phyloP scores from a whole-genome alignment of 805 yeast genomes.

The Candida qinlingensis region DNA sequence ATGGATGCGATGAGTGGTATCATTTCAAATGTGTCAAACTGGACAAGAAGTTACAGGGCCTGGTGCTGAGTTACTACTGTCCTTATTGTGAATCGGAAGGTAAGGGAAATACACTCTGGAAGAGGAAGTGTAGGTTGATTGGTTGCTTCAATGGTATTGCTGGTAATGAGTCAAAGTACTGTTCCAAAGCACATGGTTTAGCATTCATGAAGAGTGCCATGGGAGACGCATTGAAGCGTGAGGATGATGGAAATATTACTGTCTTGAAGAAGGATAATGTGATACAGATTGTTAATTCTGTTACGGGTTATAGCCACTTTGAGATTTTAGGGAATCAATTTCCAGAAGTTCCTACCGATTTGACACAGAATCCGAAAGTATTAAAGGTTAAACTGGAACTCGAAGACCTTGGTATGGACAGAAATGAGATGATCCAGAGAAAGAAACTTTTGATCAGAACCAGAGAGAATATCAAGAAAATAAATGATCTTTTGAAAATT shows the following conservation, averaged over 20 bases:
- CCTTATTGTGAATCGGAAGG: slow-evolving; percentile 55
- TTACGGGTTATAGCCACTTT: slow-evolving; percentile 12
- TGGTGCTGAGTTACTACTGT: slow-evolving; percentile 66
- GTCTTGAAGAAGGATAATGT: slow-evolving; percentile 8
- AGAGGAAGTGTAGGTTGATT: slow-evolving; percentile 62
- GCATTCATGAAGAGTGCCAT: slow-evolving; percentile 11
- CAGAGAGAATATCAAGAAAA: slow-evolving; percentile 21
- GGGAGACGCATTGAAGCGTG: neutral
- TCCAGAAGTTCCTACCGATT: slow-evolving; percentile 37
- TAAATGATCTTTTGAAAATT: slow-evolving; percentile 22
- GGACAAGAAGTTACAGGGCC: slow-evolving; percentile 40
- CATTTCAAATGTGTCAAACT: slow-evolving; percentile 76
- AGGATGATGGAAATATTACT: neutral
- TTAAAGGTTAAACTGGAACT: slow-evolving; percentile 1
- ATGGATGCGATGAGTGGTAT: slow-evolving; percentile 93
- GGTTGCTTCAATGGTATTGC: slow-evolving; percentile 52
- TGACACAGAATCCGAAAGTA: slow-evolving; percentile 11
- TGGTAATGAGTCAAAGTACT: slow-evolving; percentile 55
- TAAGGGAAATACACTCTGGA: slow-evolving; percentile 57
- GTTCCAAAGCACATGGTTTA: slow-evolving; percentile 67
- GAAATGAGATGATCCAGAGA: slow-evolving; percentile 8
- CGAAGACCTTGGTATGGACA: neutral
- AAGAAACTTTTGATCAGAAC: slow-evolving; percentile 18
- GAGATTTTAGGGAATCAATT: slow-evolving; percentile 31
- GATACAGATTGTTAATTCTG: slow-evolving; percentile 5